Base-by-base conservation (phyloP, 345 rosid species). In the Crucihimalaya himalaica region DNA sequence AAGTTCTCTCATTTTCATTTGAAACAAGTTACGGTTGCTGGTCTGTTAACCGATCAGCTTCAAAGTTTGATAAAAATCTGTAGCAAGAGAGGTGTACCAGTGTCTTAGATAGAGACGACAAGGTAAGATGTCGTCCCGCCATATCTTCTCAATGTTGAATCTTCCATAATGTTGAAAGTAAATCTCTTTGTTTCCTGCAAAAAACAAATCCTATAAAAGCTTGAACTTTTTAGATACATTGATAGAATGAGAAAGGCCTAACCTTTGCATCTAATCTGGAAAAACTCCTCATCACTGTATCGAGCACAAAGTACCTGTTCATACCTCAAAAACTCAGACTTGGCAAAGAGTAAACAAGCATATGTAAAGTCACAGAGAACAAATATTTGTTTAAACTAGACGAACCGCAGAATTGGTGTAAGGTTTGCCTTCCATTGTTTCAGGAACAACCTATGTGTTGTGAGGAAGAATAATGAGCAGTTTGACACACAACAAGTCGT, bases 41-140 rank as follows among this genome's bases (percentile, higher is more conserved):
- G 39, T 56, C 4, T 2, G 42, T 18, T 16, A 56, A 16, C 25
- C 18, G 8, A 32, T 32, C 4, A 56, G 40, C 43, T 32, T 18
- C 18, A 12, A 34, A 1, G 2, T 11, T 58, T 1, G 11, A 11
- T 20, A 15, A 18, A 56, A 8, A 54, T 23, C 12, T 28, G 11
- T 28, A 55, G 14, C 2, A 59, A 59, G 67, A n/a, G 3, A 72
- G 66, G 32, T 78, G 59, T 79, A 92, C 99, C 96, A 91, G 70
- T 95, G 99, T 60, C 97, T 84, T 63, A 95, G 89, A 79, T 95
- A 95, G 71, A 84, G 76, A 54, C 96, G 97, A 31, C 97, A 95
- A 72, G 97, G 97, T 48, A 91, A 87, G 72, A 89, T 82, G 53
- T 91, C 97, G 61, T 91, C 97, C 23, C 86, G 79, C 97, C 97